phyloP scores from a whole-genome alignment of 2,329 filamentous ascomycete species.

The Cladosporium austrohemisphaericum region DNA sequence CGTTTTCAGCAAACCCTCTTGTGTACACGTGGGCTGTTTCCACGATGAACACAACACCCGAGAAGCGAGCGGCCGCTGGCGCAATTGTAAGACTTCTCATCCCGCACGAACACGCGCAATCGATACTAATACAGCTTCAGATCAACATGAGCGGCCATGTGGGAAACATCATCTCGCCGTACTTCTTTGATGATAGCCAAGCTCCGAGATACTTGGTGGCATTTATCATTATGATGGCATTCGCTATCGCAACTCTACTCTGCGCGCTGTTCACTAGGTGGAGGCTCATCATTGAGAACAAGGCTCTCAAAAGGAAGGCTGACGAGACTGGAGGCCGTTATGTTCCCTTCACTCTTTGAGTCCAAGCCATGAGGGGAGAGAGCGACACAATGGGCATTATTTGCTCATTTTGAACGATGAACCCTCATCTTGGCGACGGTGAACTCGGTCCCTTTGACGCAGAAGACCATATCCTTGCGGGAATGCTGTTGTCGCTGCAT shows the following conservation, averaged over 20 bases:
- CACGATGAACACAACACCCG: constrained; percentile 35
- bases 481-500: too few relatives aligned
- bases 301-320: constrained; percentile 6
- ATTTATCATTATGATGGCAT: constrained; percentile 16
- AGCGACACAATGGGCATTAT: too few relatives aligned
- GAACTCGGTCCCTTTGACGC: too few relatives aligned
- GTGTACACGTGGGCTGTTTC: constrained; percentile 37
- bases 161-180: constrained; percentile 40
- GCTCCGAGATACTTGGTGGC: constrained; percentile 12
- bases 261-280: constrained; percentile 9
- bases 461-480: too few relatives aligned
- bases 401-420: too few relatives aligned
- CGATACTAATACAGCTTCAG: too few relatives aligned
- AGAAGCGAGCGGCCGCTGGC: constrained; percentile 37
- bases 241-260: not conserved
- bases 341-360: constrained; percentile 6
- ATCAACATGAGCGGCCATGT: constrained; percentile 38
- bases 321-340: constrained; percentile 2
- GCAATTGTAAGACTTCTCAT: constrained; percentile 36
- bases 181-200: constrained; percentile 33
- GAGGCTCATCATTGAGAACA: constrained; percentile 14
- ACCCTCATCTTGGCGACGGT: too few relatives aligned
- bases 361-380: too few relatives aligned
- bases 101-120: constrained; percentile 26
- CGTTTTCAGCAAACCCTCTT: constrained; percentile 35